Evolutionary conservation across 192 early-diverging fungal species (phyloP).

Genomic region (Podila epigama): DNA sequence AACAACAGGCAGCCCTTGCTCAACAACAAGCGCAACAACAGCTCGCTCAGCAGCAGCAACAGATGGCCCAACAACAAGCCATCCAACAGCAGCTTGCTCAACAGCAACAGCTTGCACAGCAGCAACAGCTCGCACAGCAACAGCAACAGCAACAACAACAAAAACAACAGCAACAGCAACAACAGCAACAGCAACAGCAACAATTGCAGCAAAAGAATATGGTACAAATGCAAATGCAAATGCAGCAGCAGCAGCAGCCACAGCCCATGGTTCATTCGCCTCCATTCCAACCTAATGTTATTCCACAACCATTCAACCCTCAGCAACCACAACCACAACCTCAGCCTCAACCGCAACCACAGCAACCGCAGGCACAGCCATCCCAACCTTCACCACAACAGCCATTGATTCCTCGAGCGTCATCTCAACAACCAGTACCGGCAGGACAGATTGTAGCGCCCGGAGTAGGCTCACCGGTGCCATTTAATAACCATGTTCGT

Average conservation of each 20-base stretch:
- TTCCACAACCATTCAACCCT: not conserved
- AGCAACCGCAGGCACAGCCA: slow-evolving; percentile 3
- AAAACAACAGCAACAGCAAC: slow-evolving; percentile 16
- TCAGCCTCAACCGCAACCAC: slow-evolving; percentile 1
- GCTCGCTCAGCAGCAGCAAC: slow-evolving; percentile 18
- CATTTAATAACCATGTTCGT: slow-evolving; percentile 21
- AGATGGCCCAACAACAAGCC: slow-evolving; percentile 14
- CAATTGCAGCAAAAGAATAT: slow-evolving; percentile 18
- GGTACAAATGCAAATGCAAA: not conserved
- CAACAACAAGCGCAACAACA: slow-evolving; percentile 18
- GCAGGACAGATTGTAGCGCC: not conserved
- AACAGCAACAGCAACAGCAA: slow-evolving; percentile 20
- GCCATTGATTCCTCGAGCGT: not conserved
- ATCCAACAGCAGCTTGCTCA: slow-evolving; percentile 7
- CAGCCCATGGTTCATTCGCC: not conserved
- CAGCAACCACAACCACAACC: slow-evolving; percentile 27
- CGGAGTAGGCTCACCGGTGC: slow-evolving; percentile 23
- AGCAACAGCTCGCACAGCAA: slow-evolving; percentile 15
- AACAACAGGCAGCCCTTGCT: too few relatives aligned
- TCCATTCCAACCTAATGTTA: not conserved
- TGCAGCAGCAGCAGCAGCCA: slow-evolving; percentile 27
- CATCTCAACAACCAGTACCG: slow-evolving; percentile 5
- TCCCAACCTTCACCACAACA: slow-evolving; percentile 7
- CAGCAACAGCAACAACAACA: slow-evolving; percentile 3
- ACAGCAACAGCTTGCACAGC: slow-evolving; percentile 16